phyloP scores from a whole-genome alignment of 805 yeast species.

The Kodamaea sagamina region DNA sequence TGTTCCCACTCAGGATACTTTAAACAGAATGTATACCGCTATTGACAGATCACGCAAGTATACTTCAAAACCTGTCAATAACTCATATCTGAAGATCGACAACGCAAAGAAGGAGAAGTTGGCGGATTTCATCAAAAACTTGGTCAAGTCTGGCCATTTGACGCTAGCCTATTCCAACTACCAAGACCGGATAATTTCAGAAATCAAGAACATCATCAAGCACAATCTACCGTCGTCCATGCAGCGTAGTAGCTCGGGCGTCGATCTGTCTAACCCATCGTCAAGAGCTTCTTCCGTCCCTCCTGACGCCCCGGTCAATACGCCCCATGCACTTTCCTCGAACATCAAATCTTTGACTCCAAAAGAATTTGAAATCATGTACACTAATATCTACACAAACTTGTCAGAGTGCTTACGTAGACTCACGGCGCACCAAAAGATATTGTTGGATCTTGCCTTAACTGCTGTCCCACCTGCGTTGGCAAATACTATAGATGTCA shows the following conservation, averaged over 20 bases:
- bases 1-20: conserved; percentile 48
- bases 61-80: conserved; percentile 25
- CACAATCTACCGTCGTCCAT: conserved; percentile 53
- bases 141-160: conserved; percentile 63
- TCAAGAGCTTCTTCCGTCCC: conserved; percentile 33
- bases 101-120: conserved; percentile 45
- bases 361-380: conserved; percentile 72
- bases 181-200: conserved; percentile 67
- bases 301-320: conserved; percentile 19
- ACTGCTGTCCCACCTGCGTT: conserved; percentile 29
- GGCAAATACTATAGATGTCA: conserved; percentile 39
- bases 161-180: conserved; percentile 62
- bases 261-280: conserved; percentile 28
- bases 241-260: conserved; percentile 12
- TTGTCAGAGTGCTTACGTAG: conserved; percentile 74
- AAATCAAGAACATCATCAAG: conserved; percentile 72
- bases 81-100: conserved; percentile 40
- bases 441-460: conserved; percentile 68
- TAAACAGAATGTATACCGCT: conserved; percentile 47
- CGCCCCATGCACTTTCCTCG: conserved; percentile 28
- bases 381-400: conserved; percentile 58
- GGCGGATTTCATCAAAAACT: conserved; percentile 51
- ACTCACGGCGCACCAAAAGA: conserved; percentile 74
- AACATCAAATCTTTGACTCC: conserved; percentile 68
- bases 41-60: conserved; percentile 29